Evolutionary conservation across 1,284 basidiomycete species (phyloP).

Genomic region (Uromyces viciae-fabae): DNA sequence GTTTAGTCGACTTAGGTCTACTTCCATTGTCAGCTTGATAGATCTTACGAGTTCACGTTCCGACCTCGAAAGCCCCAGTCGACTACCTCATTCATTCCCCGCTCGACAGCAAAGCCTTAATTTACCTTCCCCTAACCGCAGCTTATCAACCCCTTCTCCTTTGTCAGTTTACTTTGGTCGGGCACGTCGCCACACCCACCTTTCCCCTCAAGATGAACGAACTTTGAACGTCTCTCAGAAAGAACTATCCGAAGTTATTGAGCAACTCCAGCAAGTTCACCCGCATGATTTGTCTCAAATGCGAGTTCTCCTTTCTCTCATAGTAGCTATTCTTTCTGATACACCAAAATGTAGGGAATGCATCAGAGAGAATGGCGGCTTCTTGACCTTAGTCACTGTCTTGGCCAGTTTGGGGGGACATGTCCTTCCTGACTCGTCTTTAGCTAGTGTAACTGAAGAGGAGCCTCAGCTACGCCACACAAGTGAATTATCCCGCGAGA

Average conservation of each 20-base stretch:
- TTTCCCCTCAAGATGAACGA: slow-evolving; percentile 27
- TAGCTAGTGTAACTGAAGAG: neutral
- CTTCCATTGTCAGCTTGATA: slow-evolving; percentile 25
- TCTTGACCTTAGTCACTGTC: slow-evolving; percentile 42
- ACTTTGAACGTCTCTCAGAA: slow-evolving; percentile 24
- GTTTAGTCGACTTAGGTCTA: slow-evolving; percentile 41
- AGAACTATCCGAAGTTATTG: slow-evolving; percentile 34
- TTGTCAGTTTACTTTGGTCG: neutral
- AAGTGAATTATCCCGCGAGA: neutral
- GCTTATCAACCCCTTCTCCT: slow-evolving; percentile 11
- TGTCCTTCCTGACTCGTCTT: neutral
- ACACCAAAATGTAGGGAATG: slow-evolving; percentile 29
- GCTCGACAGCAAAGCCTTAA: slow-evolving; percentile 11
- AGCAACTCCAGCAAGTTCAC: slow-evolving; percentile 36
- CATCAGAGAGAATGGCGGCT: slow-evolving; percentile 43
- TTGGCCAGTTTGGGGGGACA: slow-evolving; percentile 36
- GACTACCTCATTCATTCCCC: neutral
- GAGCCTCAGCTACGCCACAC: neutral
- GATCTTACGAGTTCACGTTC: slow-evolving; percentile 35
- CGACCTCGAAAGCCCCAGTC: slow-evolving; percentile 17
- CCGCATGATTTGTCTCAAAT: slow-evolving; percentile 43
- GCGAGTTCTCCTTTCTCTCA: slow-evolving; percentile 34
- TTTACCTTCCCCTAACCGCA: slow-evolving; percentile 10
- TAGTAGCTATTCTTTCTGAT: slow-evolving; percentile 41
- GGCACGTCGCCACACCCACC: neutral